Base-by-base conservation (phyloP, 2,329 filamentous ascomycete genomes). In the Canariomyces notabilis region DNA sequence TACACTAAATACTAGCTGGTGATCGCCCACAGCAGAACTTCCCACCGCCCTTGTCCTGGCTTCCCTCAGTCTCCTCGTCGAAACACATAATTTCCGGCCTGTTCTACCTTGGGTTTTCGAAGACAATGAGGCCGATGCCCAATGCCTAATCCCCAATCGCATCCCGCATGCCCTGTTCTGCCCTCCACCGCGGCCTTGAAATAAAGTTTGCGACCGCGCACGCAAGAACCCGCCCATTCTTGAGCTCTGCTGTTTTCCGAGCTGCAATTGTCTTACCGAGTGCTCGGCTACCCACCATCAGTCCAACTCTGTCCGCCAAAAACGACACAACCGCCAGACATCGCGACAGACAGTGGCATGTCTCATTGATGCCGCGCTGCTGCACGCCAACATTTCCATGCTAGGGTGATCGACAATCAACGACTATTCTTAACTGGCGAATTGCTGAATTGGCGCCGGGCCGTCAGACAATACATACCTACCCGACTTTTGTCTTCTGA, bases 31-130 rank as follows among this genome's bases (percentile, higher is more conserved):
- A n/a, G n/a, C n/a, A n/a, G n/a, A n/a, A n/a, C 26, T 37, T 37
- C 46, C 33, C 40, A 35, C 37, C 37, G 45, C 53, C 53, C 52
- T 53, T 51, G 52, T 48, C 52, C 49, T 48, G 46, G 42, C 49
- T 21, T 45, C 45, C 49, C 50, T 50, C 44, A 39, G 41, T 40
- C 44, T 51, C 46, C 49, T 54, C 57, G 51, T 49, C 49, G 42
- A 44, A 50, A 52, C 48, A 53, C 53, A 57, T 54, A 55, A 58
- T 58, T 57, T 58, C 56, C 55, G 50, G 52, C 47, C 46, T 38
- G 46, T 53, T 43, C 26, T 29, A 29, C 26, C 26, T 9, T n/a
- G n/a, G n/a, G n/a, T 54, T 50, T 48, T 53, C 42, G 49, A 47
- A 46, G 41, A 22, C 37, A 44, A 37, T 45, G 46, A 45, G 48